A percentile compares a stretch with the other conserved stretches of the same genome.
Evolutionary conservation across 371 early-diverging fungal genomes (phyloP).

Genomic region (Dichotomocladium elegans): DNA sequence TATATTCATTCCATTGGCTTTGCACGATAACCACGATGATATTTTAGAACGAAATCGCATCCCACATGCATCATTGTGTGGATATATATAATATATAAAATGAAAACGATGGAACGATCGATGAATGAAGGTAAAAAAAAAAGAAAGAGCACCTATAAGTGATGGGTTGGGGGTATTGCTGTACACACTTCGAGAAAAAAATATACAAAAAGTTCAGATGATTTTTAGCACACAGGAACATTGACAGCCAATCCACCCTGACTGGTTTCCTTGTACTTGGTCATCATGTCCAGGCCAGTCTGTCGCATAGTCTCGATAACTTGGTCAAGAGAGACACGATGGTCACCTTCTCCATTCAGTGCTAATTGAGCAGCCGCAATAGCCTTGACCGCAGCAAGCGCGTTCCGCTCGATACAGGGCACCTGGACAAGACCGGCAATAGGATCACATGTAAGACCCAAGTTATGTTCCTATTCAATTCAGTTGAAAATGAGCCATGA

Average conservation of each 20-base stretch:
- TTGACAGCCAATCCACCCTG: slow-evolving; percentile 91
- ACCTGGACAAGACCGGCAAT: slow-evolving; percentile 92
- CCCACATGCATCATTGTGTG: too few species aligned
- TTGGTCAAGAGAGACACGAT: slow-evolving; percentile 89
- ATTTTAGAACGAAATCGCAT: too few species aligned
- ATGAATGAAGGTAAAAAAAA: too few species aligned
- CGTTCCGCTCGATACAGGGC: slow-evolving; percentile 96
- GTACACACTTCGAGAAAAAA: too few species aligned
- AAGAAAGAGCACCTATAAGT: too few species aligned
- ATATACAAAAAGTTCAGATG: too few species aligned
- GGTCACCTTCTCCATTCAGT: slow-evolving; percentile 86
- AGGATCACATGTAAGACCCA: slow-evolving; percentile 94
- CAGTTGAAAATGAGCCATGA: too few species aligned
- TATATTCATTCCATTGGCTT: too few species aligned
- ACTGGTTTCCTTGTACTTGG: slow-evolving; percentile 94
- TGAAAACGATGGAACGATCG: too few species aligned
- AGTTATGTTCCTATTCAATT: slow-evolving; percentile 70
- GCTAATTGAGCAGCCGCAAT: slow-evolving; percentile 94
- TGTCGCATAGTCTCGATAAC: slow-evolving; percentile 96
- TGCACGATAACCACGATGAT: too few species aligned
- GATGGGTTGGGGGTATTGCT: too few species aligned
- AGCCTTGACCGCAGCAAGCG: slow-evolving; percentile 93
- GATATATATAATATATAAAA: too few species aligned
- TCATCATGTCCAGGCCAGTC: slow-evolving; percentile 90
- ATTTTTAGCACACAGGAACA: slow-evolving; percentile 81